Evolutionary conservation across 2,329 filamentous ascomycete genomes (phyloP), one percentile per base, ranked within the genome.

Genomic region (Paraconiothyrium sp.): DNA sequence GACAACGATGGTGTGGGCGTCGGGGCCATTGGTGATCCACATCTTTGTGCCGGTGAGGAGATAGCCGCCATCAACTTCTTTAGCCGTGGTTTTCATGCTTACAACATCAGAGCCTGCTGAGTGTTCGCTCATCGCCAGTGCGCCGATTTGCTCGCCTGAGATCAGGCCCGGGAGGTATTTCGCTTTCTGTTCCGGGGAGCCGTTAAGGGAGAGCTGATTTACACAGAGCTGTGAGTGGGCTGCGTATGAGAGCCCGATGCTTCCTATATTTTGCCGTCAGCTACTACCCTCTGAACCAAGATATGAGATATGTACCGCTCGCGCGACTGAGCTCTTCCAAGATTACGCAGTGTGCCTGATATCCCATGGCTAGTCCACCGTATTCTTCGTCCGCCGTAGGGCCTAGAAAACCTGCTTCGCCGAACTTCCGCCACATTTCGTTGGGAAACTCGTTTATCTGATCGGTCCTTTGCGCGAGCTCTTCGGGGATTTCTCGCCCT

Each of bases 21-120:
- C 94, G 0, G 94, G 94, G 4, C 94, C 92, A 80, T 99, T 99
- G 64, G 94, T 99, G 77, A 99, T 99, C 94, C 94, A 99, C 94
- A 98, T 97, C 85, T 99, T 97, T 63, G 90, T 92, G 35, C 94
- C 94, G 73, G 94, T 93, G 58, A 99, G 83, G 22, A 94, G 65
- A 78, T 91, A 97, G 32, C 94, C 94, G 39, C 93, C 94, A 71
- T 95, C 91, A 11, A 92, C 91, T 66, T 87, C 84, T 76, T 88
- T 91, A 0, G 94, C 94, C 3, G 88, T 90, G 48, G 90, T 96
- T 77, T 94, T 92, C 94, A 98, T 98, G 79, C 91, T 92, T 32
- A 99, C 94, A 3, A 99, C 94, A 80, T 99, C 94, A 69, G 90
- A 94, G 14, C 94, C 94, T 0, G 94, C 90, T 7, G 91, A 92